A percentile compares a stretch with the other conserved stretches of the same genome.
Conservation (phyloP, 192 early-diverging fungal species). For the Dispira parvispora region DNA sequence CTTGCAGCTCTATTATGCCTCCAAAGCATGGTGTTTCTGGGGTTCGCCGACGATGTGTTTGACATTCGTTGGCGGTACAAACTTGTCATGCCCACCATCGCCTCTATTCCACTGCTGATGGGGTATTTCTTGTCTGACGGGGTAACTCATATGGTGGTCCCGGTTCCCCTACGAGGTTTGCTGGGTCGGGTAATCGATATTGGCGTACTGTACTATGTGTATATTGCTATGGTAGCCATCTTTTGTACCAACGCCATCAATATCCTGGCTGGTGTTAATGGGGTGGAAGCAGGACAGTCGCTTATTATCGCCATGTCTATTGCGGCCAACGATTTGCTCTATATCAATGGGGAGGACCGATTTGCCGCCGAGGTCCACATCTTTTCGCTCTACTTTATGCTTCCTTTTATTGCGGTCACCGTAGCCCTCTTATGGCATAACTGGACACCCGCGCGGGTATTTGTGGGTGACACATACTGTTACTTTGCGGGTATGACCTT, state of each 20-base stretch:
- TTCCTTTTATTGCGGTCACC: conserved; percentile 85
- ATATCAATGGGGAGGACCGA: conserved; percentile 32
- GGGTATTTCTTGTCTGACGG: conserved; percentile 87
- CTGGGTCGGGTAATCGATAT: conserved; percentile 55
- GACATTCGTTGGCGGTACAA: conserved; percentile 94
- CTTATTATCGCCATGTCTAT: conserved; percentile 82
- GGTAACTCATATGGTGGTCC: conserved; percentile 73
- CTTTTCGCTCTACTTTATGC: conserved; percentile 75
- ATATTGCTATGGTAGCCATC: conserved; percentile 71
- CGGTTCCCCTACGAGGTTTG: conserved; percentile 56
- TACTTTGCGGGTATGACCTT: conserved; percentile 99
- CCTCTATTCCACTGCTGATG: conserved; percentile 82
- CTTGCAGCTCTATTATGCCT: conserved; percentile 79
- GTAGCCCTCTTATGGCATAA: conserved; percentile 70
- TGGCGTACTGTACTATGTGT: conserved; percentile 84
- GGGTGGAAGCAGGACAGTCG: conserved; percentile 87
- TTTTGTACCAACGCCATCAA: conserved; percentile 99
- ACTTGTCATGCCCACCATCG: conserved; percentile 80
- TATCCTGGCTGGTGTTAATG: conserved; percentile 95
- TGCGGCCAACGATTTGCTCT: conserved; percentile 49
- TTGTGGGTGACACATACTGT: conserved; percentile 92
- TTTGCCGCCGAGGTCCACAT: conserved; percentile 63
- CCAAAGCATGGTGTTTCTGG: conserved; percentile 92
- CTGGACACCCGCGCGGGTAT: conserved; percentile 80
- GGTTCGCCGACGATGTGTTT: conserved; percentile 96